phyloP scores from a whole-genome alignment of 164 flowering plant genomes.

The Malania oleifera region DNA sequence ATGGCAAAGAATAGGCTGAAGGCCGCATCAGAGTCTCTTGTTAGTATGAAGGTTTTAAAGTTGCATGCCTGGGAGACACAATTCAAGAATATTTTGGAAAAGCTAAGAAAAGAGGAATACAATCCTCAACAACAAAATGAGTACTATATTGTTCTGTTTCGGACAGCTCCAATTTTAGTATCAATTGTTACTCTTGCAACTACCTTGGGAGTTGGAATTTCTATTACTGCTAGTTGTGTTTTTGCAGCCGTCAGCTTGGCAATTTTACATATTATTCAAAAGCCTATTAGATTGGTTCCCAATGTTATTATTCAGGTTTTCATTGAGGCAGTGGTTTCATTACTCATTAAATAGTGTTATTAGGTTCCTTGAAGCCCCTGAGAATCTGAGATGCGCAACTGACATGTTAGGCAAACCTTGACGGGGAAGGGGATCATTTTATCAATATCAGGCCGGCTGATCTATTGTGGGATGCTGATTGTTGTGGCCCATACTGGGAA shows the following conservation, averaged over 20 bases:
- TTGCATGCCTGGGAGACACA: constrained; percentile 75
- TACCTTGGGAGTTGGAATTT: constrained; percentile 42
- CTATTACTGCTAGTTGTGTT: constrained; percentile 57
- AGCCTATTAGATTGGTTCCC: constrained; percentile 52
- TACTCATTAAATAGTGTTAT: constrained; percentile 29
- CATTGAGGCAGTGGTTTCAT: constrained; percentile 37
- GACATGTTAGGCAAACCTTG: constrained; percentile 7
- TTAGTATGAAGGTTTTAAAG: constrained; percentile 62
- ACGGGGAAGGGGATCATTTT: background rate
- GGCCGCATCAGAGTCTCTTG: constrained; percentile 49
- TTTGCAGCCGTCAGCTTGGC: constrained; percentile 85
- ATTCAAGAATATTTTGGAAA: constrained; percentile 45
- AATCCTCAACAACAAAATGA: constrained; percentile 41
- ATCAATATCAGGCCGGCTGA: constrained; percentile 21
- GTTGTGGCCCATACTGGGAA: constrained; percentile 20
- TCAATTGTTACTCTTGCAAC: constrained; percentile 66
- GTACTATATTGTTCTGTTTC: constrained; percentile 45
- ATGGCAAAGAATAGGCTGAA: constrained; percentile 56
- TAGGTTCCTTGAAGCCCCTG: constrained; percentile 36
- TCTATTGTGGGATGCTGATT: constrained; percentile 33
- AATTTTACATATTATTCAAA: constrained; percentile 62
- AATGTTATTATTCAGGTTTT: constrained; percentile 36
- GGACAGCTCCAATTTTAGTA: constrained; percentile 64
- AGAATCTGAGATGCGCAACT: constrained; percentile 23
- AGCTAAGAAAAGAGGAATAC: constrained; percentile 38